Percentiles rank a stretch among this genome's conserved stretches.
Conservation (phyloP, 441 rosid species). For the Adansonia gregorii region DNA sequence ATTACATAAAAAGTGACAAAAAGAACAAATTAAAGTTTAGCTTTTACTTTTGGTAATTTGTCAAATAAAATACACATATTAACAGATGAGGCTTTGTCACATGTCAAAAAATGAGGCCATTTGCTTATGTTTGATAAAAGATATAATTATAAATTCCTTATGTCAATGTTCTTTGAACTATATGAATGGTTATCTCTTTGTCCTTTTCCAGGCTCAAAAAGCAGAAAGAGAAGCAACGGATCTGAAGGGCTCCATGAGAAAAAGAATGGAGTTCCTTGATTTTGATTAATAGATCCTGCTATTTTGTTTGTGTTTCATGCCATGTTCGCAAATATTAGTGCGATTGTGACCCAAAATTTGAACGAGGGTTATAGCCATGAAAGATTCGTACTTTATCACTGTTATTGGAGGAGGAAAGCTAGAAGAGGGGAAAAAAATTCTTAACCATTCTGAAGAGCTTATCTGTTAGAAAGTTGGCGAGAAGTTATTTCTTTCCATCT, state of each 20-base stretch:
- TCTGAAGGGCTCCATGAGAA: conserved; percentile 74
- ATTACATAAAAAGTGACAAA: not conserved
- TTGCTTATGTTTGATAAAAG: too few species aligned
- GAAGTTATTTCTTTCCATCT: conserved; percentile 10
- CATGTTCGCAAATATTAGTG: conserved; percentile 38
- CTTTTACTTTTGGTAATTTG: not conserved
- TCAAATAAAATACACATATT: too few species aligned
- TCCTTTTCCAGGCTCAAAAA: conserved; percentile 61
- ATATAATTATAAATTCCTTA: not conserved
- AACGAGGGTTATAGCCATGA: conserved; percentile 14
- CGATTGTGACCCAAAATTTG: conserved; percentile 28
- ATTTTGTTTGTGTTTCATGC: conserved; percentile 25
- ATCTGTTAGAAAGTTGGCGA: conserved; percentile 17
- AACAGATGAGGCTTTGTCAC: too few species aligned
- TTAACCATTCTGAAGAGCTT: conserved; percentile 23
- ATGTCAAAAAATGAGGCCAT: too few species aligned
- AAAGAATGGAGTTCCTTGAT: conserved; percentile 88
- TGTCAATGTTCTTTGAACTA: not conserved
- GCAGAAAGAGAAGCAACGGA: conserved; percentile 74
- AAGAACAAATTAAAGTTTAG: not conserved
- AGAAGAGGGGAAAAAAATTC: conserved; percentile 8
- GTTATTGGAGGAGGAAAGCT: conserved; percentile 26
- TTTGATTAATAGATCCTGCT: conserved; percentile 47
- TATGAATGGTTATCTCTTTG: conserved; percentile 19
- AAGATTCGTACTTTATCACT: conserved; percentile 16